A percentile compares a stretch with the other conserved stretches of the same genome.
Conservation (phyloP, 73 alveolate species). For the Paramecium biaurelia region DNA sequence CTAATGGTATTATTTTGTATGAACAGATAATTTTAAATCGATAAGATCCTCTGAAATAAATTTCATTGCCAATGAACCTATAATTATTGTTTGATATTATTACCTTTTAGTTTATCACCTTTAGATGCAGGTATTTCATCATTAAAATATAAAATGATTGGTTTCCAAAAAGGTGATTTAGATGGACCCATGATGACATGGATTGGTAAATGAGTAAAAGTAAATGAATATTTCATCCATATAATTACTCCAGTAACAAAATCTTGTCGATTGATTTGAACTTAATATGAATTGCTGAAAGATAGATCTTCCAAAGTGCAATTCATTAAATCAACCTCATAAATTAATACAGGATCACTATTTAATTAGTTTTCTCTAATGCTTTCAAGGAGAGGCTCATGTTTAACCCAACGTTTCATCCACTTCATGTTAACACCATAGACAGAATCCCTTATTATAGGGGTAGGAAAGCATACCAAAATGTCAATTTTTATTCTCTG, state of each 20-base stretch:
- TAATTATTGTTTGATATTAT: not conserved
- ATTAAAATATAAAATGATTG: not conserved
- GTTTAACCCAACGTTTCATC: slow-evolving; percentile 63
- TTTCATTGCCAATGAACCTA: not conserved
- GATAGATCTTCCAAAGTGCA: slow-evolving; percentile 75
- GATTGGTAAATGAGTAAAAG: not conserved
- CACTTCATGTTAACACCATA: slow-evolving; percentile 88
- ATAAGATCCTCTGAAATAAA: not conserved
- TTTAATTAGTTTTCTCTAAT: slow-evolving; percentile 64
- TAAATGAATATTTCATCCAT: slow-evolving; percentile 69
- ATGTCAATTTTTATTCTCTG: slow-evolving; percentile 66
- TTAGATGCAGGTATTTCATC: not conserved
- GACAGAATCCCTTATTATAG: slow-evolving; percentile 57
- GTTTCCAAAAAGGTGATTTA: not conserved
- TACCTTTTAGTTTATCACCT: not conserved
- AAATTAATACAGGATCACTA: slow-evolving; percentile 66
- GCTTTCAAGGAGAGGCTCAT: slow-evolving; percentile 82
- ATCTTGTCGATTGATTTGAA: slow-evolving; percentile 55
- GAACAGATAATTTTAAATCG: not conserved
- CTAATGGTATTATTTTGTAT: not conserved
- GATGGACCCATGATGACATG: not conserved
- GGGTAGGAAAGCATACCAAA: slow-evolving; percentile 70
- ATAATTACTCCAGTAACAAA: slow-evolving; percentile 66
- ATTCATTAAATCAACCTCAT: slow-evolving; percentile 72
- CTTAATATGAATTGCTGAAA: slow-evolving; percentile 67